Base-by-base conservation (phyloP, 2,329 filamentous ascomycete genomes). In the Aspergillus novoparasiticus region DNA sequence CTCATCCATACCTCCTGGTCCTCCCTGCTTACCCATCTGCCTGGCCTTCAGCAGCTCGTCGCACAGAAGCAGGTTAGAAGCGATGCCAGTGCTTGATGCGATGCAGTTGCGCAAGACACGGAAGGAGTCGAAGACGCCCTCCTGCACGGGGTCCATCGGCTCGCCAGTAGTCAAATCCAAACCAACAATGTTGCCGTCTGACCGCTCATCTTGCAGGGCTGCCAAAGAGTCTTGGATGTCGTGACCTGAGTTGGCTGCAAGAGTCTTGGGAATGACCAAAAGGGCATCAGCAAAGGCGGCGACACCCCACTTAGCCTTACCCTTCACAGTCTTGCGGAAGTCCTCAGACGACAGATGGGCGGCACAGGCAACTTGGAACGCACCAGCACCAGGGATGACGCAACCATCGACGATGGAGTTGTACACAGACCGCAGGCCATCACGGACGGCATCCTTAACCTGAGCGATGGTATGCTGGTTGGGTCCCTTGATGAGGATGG, bases 331-430 rank as follows among this genome's bases (percentile, higher is more conserved):
- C 84, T 93, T 96, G 71, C 86, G 85, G 82, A 98, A 96, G 21
- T 86, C 87, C 73, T 97, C 93, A 68, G 93, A 93, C 77, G 90
- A 91, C 66, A 99, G 85, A 79, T 97, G 93, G 54, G 89, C 86
- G 28, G 94, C 93, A 72, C 92, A 96, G 36, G 95, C 94, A 53
- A 99, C 89, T 80, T 99, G 95, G 88, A 97, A 99, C 57, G 95
- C 92, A 72, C 95, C 95, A 62, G 89, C 95, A 63, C 95, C 95
- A 1, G 95, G 95, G 30, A 99, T 93, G 23, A 99, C 95, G 70
- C 91, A 94, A 81, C 90, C 89, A 78, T 99, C 95, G n/a, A 98
- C 94, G 78, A 99, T 98, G 85, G 96, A 97, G 85, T 99, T 99
- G 87, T 97, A 98, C 57, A 98, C 95, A 77, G 93, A 96, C 75